Conservation (phyloP, 306 rosid genomes). For the Acacia confusa region DNA sequence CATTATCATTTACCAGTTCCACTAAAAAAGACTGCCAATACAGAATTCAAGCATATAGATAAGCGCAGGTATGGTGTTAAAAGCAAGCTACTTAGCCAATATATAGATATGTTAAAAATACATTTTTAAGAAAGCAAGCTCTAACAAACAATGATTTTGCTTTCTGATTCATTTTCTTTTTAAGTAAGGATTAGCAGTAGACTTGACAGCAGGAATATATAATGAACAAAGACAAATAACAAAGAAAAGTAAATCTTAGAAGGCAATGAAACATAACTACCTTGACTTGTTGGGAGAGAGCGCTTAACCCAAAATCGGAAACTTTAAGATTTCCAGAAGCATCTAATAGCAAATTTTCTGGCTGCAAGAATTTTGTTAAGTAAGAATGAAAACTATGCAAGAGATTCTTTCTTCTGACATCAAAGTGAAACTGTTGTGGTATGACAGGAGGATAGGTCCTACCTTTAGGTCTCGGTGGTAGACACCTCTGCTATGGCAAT, state of each 20-base stretch:
- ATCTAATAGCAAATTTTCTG: constrained; percentile 93
- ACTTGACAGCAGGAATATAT: background rate
- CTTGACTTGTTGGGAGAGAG: constrained; percentile 93
- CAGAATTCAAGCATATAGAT: background rate
- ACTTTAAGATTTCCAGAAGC: constrained; percentile 80
- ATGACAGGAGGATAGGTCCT: constrained; percentile 11
- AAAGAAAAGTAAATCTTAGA: constrained; percentile 31
- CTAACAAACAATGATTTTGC: background rate
- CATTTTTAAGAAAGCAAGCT: background rate
- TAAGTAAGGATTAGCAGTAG: background rate
- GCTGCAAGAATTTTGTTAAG: constrained; percentile 55
- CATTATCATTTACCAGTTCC: background rate
- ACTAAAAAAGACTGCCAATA: background rate
- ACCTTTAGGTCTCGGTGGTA: constrained; percentile 97
- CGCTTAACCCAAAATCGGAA: constrained; percentile 97
- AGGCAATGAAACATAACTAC: constrained; percentile 43
- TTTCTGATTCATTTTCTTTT: background rate
- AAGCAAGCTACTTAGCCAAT: too few relatives aligned
- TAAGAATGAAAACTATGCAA: constrained; percentile 10
- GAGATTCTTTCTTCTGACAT: constrained; percentile 6
- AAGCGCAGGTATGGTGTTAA: background rate
- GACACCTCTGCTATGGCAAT: constrained; percentile 99
- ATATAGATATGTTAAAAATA: background rate
- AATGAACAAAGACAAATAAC: background rate
- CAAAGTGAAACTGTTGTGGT: background rate